Base-by-base conservation (phyloP, 2,329 filamentous ascomycete genomes). In the Calonectria honghensis region DNA sequence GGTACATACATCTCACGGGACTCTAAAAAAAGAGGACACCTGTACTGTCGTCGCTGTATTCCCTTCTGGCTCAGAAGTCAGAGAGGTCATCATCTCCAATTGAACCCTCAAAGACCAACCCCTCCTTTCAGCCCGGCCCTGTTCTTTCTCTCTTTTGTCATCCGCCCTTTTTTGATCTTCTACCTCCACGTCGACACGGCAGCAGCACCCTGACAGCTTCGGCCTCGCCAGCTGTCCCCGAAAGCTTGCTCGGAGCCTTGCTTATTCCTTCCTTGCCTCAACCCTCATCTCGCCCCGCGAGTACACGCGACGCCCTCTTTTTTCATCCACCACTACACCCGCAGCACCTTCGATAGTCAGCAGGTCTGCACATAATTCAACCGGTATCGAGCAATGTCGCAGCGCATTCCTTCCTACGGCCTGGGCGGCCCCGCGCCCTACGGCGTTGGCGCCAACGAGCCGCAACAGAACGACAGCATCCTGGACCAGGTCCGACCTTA, bases 401-500 rank as follows among this genome's bases (percentile, higher is more conserved):
- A 86, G 75, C 86, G 93, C 84, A 93, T 91, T 78, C 93, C 94
- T 82, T 94, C 94, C 86, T 97, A 97, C 88, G 95, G 96, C 87
- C 91, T 97, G 84, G 93, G 93, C 82, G 91, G 93, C 85, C 93
- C 92, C 68, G 82, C 82, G 83, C 91, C 93, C 77, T 96, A 95
- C 82, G 93, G 91, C 77, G 91, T 89, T 89, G 74, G 89, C 88
- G 81, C 88, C 87, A 77, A 75, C 45, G 81, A 84, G 39, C 93
- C 96, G 81, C 91, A 93, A 64, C 95, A 92, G 85, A 93, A 94
- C 73, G 83, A 81, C 68, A 80, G 81, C 79, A 73, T 85, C 73
- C 91, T 99, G 80, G 97, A 98, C 85, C 91, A 95, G 81, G 95
- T 99, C 84, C 91, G 97, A 78, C 92, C 96, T 85, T 96, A 98